Evolutionary conservation across 306 rosid genomes (phyloP).

Genomic region (Echinosophora koreensis): DNA sequence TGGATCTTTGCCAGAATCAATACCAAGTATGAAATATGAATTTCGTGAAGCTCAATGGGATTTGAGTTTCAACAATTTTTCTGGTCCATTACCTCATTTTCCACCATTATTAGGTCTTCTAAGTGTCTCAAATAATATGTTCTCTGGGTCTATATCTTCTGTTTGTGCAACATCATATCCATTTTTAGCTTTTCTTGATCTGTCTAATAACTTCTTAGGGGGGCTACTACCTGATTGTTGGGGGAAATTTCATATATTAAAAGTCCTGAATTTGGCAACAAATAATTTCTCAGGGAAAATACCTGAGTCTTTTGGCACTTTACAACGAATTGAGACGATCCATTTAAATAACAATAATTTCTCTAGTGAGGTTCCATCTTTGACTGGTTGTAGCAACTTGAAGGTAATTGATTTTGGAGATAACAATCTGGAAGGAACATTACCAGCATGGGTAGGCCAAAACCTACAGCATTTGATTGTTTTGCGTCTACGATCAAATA

Average conservation of each 20-base stretch:
- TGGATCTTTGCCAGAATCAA: slow-evolving; percentile 34
- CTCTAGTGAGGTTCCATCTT: slow-evolving; percentile 34
- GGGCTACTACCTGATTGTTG: slow-evolving; percentile 44
- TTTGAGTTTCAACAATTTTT: slow-evolving; percentile 44
- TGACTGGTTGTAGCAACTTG: neutral
- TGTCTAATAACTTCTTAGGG: slow-evolving; percentile 31
- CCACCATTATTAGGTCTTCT: fast-evolving
- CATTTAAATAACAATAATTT: slow-evolving; percentile 23
- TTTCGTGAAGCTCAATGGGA: neutral
- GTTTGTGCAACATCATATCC: neutral
- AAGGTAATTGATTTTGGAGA: too few species aligned
- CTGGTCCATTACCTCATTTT: slow-evolving; percentile 32
- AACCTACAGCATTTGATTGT: too few species aligned
- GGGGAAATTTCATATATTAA: fast-evolving
- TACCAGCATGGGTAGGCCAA: too few species aligned
- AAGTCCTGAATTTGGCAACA: slow-evolving; percentile 8
- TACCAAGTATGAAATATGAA: fast-evolving
- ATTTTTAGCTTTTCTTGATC: neutral
- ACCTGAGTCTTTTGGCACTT: slow-evolving; percentile 27
- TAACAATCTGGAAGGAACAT: too few species aligned
- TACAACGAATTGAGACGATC: neutral
- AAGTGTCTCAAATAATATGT: slow-evolving; percentile 34
- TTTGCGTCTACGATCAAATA: too few species aligned
- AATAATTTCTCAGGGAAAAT: slow-evolving; percentile 42
- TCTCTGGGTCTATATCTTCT: slow-evolving; percentile 18